A percentile compares a stretch with the other conserved stretches of the same genome.
Evolutionary conservation across 129 eudicot species (phyloP).

Genomic region (Cynara cardunculus): DNA sequence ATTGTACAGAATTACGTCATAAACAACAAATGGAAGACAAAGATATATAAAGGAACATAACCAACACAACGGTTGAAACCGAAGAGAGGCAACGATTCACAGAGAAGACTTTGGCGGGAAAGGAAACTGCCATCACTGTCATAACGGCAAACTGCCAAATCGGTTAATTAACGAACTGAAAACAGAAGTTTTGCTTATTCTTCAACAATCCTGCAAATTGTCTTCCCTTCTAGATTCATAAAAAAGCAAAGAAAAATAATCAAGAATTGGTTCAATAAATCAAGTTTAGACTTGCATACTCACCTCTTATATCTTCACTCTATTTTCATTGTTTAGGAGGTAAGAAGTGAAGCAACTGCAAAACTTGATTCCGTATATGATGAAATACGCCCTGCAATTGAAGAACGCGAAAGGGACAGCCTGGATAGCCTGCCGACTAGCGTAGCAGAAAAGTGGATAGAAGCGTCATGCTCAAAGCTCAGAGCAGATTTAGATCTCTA

Average conservation of each 20-base stretch:
- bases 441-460: slow-evolving; percentile 84
- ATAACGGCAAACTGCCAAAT: no score
- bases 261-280: background rate
- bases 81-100: no score
- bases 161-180: no score
- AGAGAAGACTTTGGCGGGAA: no score
- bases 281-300: background rate
- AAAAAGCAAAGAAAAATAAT: background rate
- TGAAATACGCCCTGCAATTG: slow-evolving; percentile 81
- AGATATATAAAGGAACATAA: no score
- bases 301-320: background rate
- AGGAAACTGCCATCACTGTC: no score
- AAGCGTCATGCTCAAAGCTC: slow-evolving; percentile 54
- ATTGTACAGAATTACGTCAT: no score
- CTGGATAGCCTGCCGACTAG: slow-evolving; percentile 66
- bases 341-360: slow-evolving; percentile 45
- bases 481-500: slow-evolving; percentile 62
- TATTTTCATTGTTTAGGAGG: slow-evolving; percentile 42
- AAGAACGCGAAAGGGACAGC: slow-evolving; percentile 80
- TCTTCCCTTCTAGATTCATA: background rate
- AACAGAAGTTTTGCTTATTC: no score
- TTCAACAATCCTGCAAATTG: background rate
- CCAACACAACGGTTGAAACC: no score
- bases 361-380: slow-evolving; percentile 62
- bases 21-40: no score